phyloP scores from a whole-genome alignment of 1,139 yeast genomes.

The Yamadazyma trypodendri region DNA sequence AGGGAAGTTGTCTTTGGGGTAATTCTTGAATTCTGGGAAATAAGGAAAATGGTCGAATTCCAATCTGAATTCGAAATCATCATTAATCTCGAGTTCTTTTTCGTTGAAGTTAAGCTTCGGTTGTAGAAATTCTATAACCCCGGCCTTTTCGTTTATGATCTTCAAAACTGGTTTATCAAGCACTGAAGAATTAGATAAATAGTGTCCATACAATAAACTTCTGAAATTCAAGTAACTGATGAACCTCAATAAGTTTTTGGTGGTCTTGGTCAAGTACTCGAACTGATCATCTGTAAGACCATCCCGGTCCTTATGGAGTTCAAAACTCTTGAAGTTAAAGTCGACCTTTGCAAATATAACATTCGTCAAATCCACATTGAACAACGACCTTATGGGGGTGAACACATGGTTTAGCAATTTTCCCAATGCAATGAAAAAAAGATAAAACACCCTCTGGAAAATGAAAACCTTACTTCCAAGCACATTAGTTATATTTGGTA shows the following conservation, averaged over 20 bases:
- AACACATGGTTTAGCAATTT: slow-evolving; percentile 32
- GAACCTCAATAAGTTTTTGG: slow-evolving; percentile 23
- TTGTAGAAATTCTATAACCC: slow-evolving; percentile 21
- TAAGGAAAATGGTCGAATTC: slow-evolving; percentile 24
- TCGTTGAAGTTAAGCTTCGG: slow-evolving; percentile 24
- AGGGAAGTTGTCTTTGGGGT: slow-evolving; percentile 11
- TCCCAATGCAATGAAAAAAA: slow-evolving; percentile 37
- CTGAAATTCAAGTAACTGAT: slow-evolving; percentile 32
- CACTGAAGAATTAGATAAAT: slow-evolving; percentile 21
- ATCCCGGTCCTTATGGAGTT: slow-evolving; percentile 17
- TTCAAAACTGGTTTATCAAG: slow-evolving; percentile 22
- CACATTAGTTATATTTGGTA: slow-evolving; percentile 34
- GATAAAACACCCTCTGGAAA: slow-evolving; percentile 31
- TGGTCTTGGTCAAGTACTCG: slow-evolving; percentile 17
- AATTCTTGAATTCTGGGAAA: slow-evolving; percentile 20
- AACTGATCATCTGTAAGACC: slow-evolving; percentile 19
- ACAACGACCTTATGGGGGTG: slow-evolving; percentile 33
- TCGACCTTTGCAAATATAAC: slow-evolving; percentile 33
- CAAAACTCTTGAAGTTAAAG: slow-evolving; percentile 24
- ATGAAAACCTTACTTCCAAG: slow-evolving; percentile 30
- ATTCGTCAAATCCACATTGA: slow-evolving; percentile 36
- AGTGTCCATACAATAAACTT: slow-evolving; percentile 25
- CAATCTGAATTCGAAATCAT: slow-evolving; percentile 16
- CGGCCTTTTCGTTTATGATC: slow-evolving; percentile 18
- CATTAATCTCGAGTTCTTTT: slow-evolving; percentile 14